Evolutionary conservation across 1,139 yeast genomes (phyloP).

Genomic region (Pichia sorboxylosa): DNA sequence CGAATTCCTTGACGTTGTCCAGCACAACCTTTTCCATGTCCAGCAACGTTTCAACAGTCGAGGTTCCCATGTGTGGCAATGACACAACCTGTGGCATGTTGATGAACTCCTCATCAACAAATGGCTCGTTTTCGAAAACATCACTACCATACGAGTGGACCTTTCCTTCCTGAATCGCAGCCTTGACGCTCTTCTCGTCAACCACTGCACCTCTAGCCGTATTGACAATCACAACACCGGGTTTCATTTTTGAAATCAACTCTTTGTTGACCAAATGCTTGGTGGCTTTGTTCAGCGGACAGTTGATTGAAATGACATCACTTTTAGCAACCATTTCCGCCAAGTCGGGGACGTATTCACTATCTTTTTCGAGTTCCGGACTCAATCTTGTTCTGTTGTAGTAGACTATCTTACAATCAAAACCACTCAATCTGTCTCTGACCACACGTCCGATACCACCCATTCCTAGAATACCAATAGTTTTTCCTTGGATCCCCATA

Average conservation of each 20-base stretch:
- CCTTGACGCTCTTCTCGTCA: constrained; percentile 44
- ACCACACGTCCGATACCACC: constrained; percentile 74
- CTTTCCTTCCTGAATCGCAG: constrained; percentile 55
- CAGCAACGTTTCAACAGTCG: constrained; percentile 43
- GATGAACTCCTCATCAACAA: constrained; percentile 45
- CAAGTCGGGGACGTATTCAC: constrained; percentile 40
- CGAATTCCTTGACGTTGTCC: constrained; percentile 30
- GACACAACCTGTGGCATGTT: constrained; percentile 49
- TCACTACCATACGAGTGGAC: constrained; percentile 72
- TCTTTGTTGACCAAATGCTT: constrained; percentile 43
- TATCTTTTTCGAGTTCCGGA: constrained; percentile 39
- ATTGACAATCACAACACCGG: constrained; percentile 55
- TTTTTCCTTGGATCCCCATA: constrained; percentile 50
- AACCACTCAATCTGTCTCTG: constrained; percentile 51
- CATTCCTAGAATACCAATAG: constrained; percentile 65
- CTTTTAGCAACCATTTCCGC: constrained; percentile 45
- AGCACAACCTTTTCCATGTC: constrained; percentile 44
- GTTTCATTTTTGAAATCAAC: constrained; percentile 48
- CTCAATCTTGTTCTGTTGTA: constrained; percentile 48
- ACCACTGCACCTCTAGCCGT: constrained; percentile 51
- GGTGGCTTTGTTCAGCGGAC: constrained; percentile 45
- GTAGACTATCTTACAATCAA: constrained; percentile 55
- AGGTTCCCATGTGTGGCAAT: constrained; percentile 78
- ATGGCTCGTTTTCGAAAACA: constrained; percentile 77
- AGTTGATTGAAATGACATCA: constrained; percentile 51